These are phyloP conservation scores for Begonia peltatifolia DNA, from an alignment of 306 rosid species.

Conservation along the genomic window DNA sequence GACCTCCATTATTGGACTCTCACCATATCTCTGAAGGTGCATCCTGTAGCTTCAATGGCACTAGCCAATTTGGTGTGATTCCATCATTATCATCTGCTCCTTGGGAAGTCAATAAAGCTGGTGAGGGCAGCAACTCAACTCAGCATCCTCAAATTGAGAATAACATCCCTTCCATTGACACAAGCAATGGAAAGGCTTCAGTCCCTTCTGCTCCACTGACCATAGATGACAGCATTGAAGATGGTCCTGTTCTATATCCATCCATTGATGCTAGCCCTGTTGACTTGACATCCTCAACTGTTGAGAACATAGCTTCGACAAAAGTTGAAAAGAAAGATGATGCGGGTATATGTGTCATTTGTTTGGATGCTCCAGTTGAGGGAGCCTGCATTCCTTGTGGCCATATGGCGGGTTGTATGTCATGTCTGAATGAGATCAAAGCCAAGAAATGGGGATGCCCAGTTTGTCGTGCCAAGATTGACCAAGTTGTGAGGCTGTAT, in stretches of 20 bases:
- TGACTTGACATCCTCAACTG: conserved; percentile 29
- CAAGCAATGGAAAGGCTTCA: not conserved
- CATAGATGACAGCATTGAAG: conserved; percentile 23
- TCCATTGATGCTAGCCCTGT: conserved; percentile 55
- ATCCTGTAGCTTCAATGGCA: conserved; percentile 16
- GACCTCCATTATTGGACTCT: conserved; percentile 30
- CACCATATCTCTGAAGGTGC: conserved; percentile 40
- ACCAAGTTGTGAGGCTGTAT: conserved; percentile 63
- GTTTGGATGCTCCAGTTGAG: conserved; percentile 89
- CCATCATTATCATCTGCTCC: conserved; percentile 12
- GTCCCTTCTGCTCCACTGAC: conserved; percentile 61
- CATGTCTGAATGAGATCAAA: conserved; percentile 73
- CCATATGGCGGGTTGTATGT: conserved; percentile 95
- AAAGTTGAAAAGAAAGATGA: conserved; percentile 26
- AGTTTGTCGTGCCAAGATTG: conserved; percentile 79
- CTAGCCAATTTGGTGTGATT: conserved; percentile 20
- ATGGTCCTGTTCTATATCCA: conserved; percentile 62
- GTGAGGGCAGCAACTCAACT: conserved; percentile 16
- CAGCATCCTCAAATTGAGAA: conserved; percentile 14
- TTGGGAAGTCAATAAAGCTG: conserved; percentile 18
- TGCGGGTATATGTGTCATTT: conserved; percentile 54
- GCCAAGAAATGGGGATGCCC: conserved; percentile 98
- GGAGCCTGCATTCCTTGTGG: conserved; percentile 99
- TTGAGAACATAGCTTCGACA: conserved; percentile 15
- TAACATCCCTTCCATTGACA: no score